These are phyloP conservation scores for Diaporthe caulivora DNA, from an alignment of 2,329 filamentous ascomycete species.

Conservation along the genomic window DNA sequence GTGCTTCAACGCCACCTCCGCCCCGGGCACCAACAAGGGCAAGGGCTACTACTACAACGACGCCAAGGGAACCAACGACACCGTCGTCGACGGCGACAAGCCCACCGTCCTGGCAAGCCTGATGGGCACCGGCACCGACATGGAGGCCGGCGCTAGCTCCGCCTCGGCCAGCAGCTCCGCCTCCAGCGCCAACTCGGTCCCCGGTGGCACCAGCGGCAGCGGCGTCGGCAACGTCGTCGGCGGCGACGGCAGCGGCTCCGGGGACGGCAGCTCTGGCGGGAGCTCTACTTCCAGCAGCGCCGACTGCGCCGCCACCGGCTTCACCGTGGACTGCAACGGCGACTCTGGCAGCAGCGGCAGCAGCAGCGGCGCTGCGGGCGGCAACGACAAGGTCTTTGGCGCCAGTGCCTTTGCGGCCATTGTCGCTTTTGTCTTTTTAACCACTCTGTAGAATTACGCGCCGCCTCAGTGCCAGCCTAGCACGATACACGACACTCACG, in stretches of 20 bases:
- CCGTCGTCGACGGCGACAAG: conserved; percentile 81
- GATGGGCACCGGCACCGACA: conserved; percentile 83
- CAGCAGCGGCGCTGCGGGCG: conserved; percentile 37
- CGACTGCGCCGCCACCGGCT: conserved; percentile 53
- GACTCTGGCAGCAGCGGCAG: conserved; percentile 39
- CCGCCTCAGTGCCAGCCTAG: background rate
- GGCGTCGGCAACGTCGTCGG: conserved; percentile 44
- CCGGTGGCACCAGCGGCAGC: conserved; percentile 47
- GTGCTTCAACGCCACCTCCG: conserved; percentile 78
- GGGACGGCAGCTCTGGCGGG: conserved; percentile 41
- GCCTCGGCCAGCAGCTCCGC: conserved; percentile 39
- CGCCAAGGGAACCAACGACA: conserved; percentile 76
- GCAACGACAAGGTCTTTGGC: conserved; percentile 40
- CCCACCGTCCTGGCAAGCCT: conserved; percentile 83
- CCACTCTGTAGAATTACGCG: conserved; percentile 45
- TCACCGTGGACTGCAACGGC: conserved; percentile 54
- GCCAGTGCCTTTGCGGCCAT: conserved; percentile 54
- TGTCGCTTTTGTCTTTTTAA: conserved; percentile 50
- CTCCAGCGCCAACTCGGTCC: conserved; percentile 42
- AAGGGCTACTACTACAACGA: conserved; percentile 83
- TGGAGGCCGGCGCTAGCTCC: conserved; percentile 58
- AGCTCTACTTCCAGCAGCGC: conserved; percentile 37
- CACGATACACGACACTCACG: conserved; percentile 10
- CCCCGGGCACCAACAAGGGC: conserved; percentile 76
- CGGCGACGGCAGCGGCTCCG: conserved; percentile 41